Conservation (phyloP, 768 basidiomycete genomes). For the Mycena chlorophos region DNA sequence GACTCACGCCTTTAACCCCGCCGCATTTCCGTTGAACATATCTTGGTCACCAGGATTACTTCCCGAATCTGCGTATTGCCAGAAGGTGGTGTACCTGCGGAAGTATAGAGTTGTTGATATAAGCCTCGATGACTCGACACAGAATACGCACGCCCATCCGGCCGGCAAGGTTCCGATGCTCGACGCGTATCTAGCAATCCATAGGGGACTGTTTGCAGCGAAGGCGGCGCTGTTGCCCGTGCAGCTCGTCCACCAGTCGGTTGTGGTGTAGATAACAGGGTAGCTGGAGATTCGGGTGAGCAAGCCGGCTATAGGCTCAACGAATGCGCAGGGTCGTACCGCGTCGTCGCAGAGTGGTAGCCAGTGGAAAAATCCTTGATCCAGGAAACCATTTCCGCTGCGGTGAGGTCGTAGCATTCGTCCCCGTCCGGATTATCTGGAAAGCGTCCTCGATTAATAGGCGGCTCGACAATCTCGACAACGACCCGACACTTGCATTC, state of each 20-base stretch:
- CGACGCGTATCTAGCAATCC: constrained; percentile 58
- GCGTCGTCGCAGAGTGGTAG: constrained; percentile 48
- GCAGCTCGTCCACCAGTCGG: constrained; percentile 68
- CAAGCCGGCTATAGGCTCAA: constrained; percentile 34
- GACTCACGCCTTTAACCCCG: too few species aligned
- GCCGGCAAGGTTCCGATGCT: constrained; percentile 55
- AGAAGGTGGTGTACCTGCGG: constrained; percentile 51
- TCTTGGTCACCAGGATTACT: constrained; percentile 60
- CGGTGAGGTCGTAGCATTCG: constrained; percentile 55
- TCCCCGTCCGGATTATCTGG: constrained; percentile 54
- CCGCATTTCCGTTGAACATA: constrained; percentile 52
- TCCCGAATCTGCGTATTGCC: constrained; percentile 60
- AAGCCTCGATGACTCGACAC: too few species aligned
- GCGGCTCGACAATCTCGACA: background rate
- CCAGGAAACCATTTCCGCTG: constrained; percentile 62
- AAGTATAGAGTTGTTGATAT: background rate
- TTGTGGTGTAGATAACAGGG: constrained; percentile 61
- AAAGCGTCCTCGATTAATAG: constrained; percentile 3
- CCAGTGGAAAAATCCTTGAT: constrained; percentile 62
- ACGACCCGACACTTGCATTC: constrained; percentile 44
- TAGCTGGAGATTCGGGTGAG: constrained; percentile 19
- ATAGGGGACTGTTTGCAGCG: constrained; percentile 52
- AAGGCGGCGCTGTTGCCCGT: constrained; percentile 60
- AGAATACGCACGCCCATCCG: constrained; percentile 48
- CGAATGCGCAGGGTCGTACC: constrained; percentile 23